Conservation (phyloP, 179 eudicot genomes). For the Spinacia oleracea region DNA sequence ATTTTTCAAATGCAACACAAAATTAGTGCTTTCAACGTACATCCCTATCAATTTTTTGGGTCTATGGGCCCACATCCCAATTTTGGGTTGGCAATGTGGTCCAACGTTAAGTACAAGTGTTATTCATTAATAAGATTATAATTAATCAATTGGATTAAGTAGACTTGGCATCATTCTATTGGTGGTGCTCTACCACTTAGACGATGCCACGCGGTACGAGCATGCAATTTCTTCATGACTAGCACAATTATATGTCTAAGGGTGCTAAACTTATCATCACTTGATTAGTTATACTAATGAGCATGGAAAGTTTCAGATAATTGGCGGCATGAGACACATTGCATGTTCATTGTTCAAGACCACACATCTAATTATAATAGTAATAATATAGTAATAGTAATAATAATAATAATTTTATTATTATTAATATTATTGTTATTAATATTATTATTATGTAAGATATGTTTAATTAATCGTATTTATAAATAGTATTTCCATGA, state of each 20-base stretch:
- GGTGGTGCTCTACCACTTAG: conserved; percentile 25
- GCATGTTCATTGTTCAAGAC: conserved; percentile 5
- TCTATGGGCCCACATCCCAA: background rate
- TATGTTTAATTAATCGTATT: background rate
- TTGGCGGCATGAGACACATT: conserved; percentile 9
- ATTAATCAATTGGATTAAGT: conserved; percentile 8
- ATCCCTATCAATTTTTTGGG: background rate
- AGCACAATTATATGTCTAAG: conserved; percentile 16
- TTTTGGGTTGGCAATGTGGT: conserved; percentile 15
- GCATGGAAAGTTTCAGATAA: background rate
- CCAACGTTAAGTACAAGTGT: conserved; percentile 8
- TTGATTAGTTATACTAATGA: background rate
- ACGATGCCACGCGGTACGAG: conserved; percentile 17
- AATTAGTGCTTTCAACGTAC: conserved; percentile 2
- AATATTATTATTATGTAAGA: background rate
- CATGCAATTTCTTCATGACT: conserved; percentile 27
- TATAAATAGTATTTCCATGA: background rate
- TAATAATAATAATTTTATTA: no score
- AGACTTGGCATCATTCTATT: conserved; percentile 10
- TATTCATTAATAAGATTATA: background rate
- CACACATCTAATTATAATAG: background rate
- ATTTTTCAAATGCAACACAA: background rate
- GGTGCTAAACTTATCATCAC: background rate
- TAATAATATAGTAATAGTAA: no score
- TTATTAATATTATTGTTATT: no score